These are phyloP conservation scores for Starmerella vaccinii DNA, from an alignment of 805 yeast species.

Conservation along the genomic window DNA sequence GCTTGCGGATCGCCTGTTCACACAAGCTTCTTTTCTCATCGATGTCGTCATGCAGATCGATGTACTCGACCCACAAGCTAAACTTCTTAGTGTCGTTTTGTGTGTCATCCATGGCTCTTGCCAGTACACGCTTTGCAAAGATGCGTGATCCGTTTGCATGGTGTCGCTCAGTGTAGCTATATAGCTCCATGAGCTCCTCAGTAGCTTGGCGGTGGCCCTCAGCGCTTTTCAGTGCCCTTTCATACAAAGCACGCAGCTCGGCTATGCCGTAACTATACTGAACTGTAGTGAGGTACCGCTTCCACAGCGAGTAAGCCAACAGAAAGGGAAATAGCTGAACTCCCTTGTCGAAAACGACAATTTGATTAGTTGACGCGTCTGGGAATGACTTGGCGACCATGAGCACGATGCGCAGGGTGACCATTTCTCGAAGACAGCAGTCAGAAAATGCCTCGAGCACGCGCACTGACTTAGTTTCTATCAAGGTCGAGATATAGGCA, in stretches of 20 bases:
- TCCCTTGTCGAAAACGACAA: conserved; percentile 14
- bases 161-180: conserved; percentile 9
- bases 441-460: conserved; percentile 14
- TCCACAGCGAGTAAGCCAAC: conserved; percentile 14
- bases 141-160: conserved; percentile 9
- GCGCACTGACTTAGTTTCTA: neutral
- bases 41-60: conserved; percentile 7
- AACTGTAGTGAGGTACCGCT: conserved; percentile 6
- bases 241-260: conserved; percentile 9
- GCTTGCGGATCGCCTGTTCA: conserved; percentile 41
- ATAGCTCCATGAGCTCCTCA: conserved; percentile 14
- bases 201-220: neutral
- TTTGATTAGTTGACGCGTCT: conserved; percentile 9
- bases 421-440: conserved; percentile 9
- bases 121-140: conserved; percentile 7
- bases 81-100: neutral
- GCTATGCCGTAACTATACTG: neutral
- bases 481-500: conserved; percentile 6
- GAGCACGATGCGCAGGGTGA: conserved; percentile 14
- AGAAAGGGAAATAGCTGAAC: conserved; percentile 14
- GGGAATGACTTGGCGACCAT: conserved; percentile 9
- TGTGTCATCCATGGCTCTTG: neutral
- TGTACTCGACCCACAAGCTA: conserved; percentile 9
- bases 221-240: conserved; percentile 2
- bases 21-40: conserved; percentile 39